These are phyloP conservation scores for Sporothrix globosa DNA, from an alignment of 2,329 filamentous ascomycete species.

Conservation along the genomic window DNA sequence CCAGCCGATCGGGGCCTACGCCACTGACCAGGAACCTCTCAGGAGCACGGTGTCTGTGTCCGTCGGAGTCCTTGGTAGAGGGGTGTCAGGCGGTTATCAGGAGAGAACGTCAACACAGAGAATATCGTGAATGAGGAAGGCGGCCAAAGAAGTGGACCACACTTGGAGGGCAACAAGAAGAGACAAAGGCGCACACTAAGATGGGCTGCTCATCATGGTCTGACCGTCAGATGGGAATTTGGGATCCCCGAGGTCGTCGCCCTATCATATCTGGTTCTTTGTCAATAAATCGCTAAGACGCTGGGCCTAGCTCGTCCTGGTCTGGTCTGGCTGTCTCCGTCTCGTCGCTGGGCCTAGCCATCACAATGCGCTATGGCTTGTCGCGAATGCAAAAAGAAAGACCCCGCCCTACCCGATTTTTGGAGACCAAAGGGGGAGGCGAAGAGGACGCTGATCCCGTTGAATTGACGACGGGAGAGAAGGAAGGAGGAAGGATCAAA, in stretches of 20 bases:
- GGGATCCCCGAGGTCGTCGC: slow-evolving; percentile 10
- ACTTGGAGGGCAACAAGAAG: not conserved
- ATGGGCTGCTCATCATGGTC: slow-evolving; percentile 4
- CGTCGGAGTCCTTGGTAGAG: not conserved
- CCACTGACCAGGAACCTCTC: not conserved
- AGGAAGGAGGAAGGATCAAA: not conserved
- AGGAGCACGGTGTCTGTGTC: not conserved
- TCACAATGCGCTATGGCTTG: not conserved
- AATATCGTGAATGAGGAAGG: no score
- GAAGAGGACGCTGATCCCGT: not conserved
- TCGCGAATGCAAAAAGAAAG: slow-evolving; percentile 12
- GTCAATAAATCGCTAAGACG: slow-evolving; percentile 14
- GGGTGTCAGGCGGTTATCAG: not conserved
- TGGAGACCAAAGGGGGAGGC: slow-evolving; percentile 10
- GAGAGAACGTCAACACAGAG: not conserved
- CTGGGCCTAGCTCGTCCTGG: not conserved
- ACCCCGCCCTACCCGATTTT: slow-evolving; percentile 23
- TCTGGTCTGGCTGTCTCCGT: not conserved
- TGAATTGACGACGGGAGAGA: not conserved
- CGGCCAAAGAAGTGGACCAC: not conserved
- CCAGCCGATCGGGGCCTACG: slow-evolving; percentile 19
- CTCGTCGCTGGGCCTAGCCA: slow-evolving; percentile 10
- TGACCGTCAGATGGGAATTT: not conserved
- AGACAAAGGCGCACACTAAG: slow-evolving; percentile 14
- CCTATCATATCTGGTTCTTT: slow-evolving; percentile 21